Conservation (phyloP, 2,329 filamentous ascomycete genomes). For the Penicillium sp. region DNA sequence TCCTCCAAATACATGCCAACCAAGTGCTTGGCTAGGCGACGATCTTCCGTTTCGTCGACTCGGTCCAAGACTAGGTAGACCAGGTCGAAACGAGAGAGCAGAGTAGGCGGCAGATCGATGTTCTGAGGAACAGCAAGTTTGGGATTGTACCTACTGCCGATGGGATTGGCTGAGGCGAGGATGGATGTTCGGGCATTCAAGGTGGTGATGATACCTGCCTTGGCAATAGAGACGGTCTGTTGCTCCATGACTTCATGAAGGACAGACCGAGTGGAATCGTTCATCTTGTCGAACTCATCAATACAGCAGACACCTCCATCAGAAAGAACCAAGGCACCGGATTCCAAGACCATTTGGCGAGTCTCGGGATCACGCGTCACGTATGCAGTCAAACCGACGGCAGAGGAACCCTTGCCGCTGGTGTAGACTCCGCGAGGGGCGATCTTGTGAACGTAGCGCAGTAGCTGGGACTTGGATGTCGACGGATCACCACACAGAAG, state of each 20-base stretch:
- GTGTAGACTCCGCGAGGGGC: conserved; percentile 82
- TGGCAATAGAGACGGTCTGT: conserved; percentile 73
- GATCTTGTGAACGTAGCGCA: conserved; percentile 96
- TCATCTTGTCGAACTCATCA: conserved; percentile 79
- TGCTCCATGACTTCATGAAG: conserved; percentile 80
- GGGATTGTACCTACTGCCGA: conserved; percentile 95
- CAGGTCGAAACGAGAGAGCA: conserved; percentile 92
- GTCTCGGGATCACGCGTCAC: conserved; percentile 72
- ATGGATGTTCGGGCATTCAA: conserved; percentile 94
- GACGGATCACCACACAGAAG: conserved; percentile 95
- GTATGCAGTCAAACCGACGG: conserved; percentile 73
- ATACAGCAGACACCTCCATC: conserved; percentile 75
- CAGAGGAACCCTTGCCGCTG: conserved; percentile 70
- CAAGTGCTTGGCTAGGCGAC: conserved; percentile 83
- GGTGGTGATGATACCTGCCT: conserved; percentile 77
- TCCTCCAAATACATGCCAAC: conserved; percentile 97
- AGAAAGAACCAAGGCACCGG: conserved; percentile 67
- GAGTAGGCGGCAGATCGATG: conserved; percentile 91
- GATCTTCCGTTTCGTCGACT: conserved; percentile 84
- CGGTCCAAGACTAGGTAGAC: conserved; percentile 96
- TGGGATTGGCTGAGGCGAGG: conserved; percentile 93
- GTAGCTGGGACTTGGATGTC: conserved; percentile 89
- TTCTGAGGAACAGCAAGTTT: conserved; percentile 95
- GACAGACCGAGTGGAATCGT: conserved; percentile 67
- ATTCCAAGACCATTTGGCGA: conserved; percentile 69